A percentile compares a stretch with the other conserved stretches of the same genome.
Evolutionary conservation across 768 basidiomycete species (phyloP).

Genomic region (Hygrocybe punicea): DNA sequence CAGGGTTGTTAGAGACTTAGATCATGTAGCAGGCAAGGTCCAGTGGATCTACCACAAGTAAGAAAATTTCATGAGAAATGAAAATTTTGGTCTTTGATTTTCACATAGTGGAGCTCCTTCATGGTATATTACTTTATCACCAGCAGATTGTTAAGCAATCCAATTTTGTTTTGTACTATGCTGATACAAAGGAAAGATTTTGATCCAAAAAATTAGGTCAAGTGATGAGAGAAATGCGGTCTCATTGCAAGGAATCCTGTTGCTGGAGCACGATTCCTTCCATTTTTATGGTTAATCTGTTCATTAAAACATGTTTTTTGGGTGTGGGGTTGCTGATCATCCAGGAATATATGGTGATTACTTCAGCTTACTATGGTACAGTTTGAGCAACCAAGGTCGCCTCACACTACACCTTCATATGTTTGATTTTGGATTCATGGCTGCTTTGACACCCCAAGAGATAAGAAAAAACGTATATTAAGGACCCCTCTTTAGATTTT

Average conservation of each 20-base stretch:
- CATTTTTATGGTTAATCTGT: slow-evolving; percentile 20
- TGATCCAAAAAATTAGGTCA: slow-evolving; percentile 2
- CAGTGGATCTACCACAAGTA: slow-evolving; percentile 24
- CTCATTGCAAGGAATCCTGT: slow-evolving; percentile 27
- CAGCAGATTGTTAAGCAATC: slow-evolving; percentile 30
- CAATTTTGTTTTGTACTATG: slow-evolving; percentile 33
- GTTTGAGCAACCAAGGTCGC: slow-evolving; percentile 38
- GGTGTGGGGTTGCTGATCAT: slow-evolving; percentile 15
- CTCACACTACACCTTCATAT: slow-evolving; percentile 39
- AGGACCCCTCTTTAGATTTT: slow-evolving; percentile 17
- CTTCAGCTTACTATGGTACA: slow-evolving; percentile 29
- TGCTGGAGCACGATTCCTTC: slow-evolving; percentile 28
- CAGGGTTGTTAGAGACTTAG: slow-evolving; percentile 32
- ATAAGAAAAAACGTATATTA: slow-evolving; percentile 28
- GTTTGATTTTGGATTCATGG: slow-evolving; percentile 36
- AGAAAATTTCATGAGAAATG: slow-evolving; percentile 24
- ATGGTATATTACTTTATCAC: slow-evolving; percentile 32
- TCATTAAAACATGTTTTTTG: slow-evolving; percentile 26
- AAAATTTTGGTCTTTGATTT: slow-evolving; percentile 25
- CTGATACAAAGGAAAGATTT: slow-evolving; percentile 17
- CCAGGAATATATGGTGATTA: slow-evolving; percentile 28
- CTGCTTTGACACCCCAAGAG: slow-evolving; percentile 29
- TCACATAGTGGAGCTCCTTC: slow-evolving; percentile 19
- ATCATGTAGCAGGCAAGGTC: slow-evolving; percentile 34
- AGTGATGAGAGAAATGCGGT: slow-evolving; percentile 17